Base-by-base conservation (phyloP, 2,329 filamentous ascomycete genomes). In the Claviceps citrina region DNA sequence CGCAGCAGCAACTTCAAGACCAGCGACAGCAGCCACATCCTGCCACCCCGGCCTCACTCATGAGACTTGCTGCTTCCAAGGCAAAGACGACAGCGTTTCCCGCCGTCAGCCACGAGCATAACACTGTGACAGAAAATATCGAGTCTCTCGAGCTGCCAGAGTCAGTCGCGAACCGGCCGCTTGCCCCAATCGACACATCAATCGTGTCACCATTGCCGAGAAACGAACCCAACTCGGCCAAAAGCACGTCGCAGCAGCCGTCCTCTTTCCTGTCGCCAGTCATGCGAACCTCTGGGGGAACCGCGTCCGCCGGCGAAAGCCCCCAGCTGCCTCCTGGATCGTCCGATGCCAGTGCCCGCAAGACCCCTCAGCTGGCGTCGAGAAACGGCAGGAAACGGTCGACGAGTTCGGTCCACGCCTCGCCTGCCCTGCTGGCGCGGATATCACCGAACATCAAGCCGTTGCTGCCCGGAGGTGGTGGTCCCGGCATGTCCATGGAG, bases 371-470 rank as follows among this genome's bases (percentile, higher is more conserved):
- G 40, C 56, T 73, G 36, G 67, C 71, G 3, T 66, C 73, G 7
- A 70, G 77, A 27, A 65, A 66, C 19, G 66, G 64, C 44, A 81
- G 81, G 53, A 91, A 87, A 60, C 71, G 84, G 43, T 87, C 82
- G 49, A 66, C 77, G 22, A 74, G 71, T 51, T 84, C 82, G 2
- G 73, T 78, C 6, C 77, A 87, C n/a, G 75, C 81, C 8, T 94
- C 86, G 31, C 89, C 91, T 5, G 87, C 89, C 13, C 61, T 96
- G 27, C 69, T 84, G 22, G 91, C 91, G 2, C 83, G 76, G 56
- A 95, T 96, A 45, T 95, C 87, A 20, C 91, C 89, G 3, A 93
- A 77, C 57, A 94, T 98, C 58, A 93, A 94, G 56, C 89, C 91
- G 8, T 61, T 95, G 18, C 70, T 95, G 35, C 85, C 86, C 16